phyloP scores from a whole-genome alignment of 1,284 basidiomycete species.

The Neotropicomus parvogracilis region DNA sequence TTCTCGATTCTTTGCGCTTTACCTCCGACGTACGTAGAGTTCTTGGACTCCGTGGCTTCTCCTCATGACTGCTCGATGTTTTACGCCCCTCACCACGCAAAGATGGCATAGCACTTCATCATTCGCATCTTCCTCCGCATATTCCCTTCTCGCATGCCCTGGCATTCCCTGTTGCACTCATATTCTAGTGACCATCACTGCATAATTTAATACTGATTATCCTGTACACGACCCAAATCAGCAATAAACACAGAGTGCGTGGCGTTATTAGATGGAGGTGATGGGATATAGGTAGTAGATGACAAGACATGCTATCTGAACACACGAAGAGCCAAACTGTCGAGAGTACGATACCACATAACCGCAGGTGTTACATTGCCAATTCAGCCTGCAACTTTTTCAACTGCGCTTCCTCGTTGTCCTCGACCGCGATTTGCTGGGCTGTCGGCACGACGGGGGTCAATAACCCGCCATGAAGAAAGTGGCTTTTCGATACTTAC shows the following conservation, averaged over 20 bases:
- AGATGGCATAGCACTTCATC: slow-evolving; percentile 22
- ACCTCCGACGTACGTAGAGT: slow-evolving; percentile 93
- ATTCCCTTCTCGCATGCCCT: slow-evolving; percentile 26
- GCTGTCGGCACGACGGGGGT: slow-evolving; percentile 11
- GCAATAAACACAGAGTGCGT: slow-evolving; percentile 20
- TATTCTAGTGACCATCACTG: slow-evolving; percentile 32
- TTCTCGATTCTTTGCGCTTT: slow-evolving; percentile 93
- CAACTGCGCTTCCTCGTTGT: slow-evolving; percentile 92
- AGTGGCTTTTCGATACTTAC: slow-evolving; percentile 41
- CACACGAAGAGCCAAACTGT: slow-evolving; percentile 3
- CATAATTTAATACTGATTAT: slow-evolving; percentile 41
- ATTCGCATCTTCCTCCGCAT: slow-evolving; percentile 27
- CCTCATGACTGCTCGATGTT: slow-evolving; percentile 24
- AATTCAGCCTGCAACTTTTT: slow-evolving; percentile 88
- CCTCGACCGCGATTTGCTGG: slow-evolving; percentile 58
- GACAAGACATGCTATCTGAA: slow-evolving; percentile 20
- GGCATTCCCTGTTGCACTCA: slow-evolving; percentile 25
- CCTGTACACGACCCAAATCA: slow-evolving; percentile 33
- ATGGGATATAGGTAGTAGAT: slow-evolving; percentile 37
- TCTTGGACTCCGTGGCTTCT: slow-evolving; percentile 75
- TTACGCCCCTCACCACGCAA: slow-evolving; percentile 10
- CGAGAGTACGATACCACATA: slow-evolving; percentile 11
- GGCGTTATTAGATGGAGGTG: slow-evolving; percentile 28
- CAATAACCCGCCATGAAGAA: slow-evolving; percentile 3
- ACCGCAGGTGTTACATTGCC: slow-evolving; percentile 61